phyloP scores from a whole-genome alignment of 768 basidiomycete species.

The Heimioporus sp. region DNA sequence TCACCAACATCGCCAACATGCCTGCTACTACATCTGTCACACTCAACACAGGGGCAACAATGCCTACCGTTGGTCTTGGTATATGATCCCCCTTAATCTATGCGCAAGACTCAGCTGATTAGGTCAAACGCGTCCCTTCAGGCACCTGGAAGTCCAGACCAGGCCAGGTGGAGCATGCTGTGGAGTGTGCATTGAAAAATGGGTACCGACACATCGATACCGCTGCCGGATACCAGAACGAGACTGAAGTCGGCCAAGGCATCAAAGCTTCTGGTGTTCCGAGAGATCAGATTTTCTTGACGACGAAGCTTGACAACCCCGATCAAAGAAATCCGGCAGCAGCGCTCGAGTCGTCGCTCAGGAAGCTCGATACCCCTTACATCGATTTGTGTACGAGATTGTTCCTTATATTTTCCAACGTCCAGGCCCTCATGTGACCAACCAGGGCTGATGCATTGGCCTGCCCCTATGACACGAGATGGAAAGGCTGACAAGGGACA shows the following conservation, averaged over 20 bases:
- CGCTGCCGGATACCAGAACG: slow-evolving; percentile 69
- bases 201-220: slow-evolving; percentile 79
- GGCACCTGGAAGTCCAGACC: slow-evolving; percentile 81
- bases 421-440: background rate
- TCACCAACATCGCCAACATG: slow-evolving; percentile 33
- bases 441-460: slow-evolving; percentile 80
- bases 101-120: background rate
- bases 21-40: slow-evolving; percentile 48
- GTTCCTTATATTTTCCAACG: background rate
- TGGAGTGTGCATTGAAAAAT: slow-evolving; percentile 65
- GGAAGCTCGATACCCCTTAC: slow-evolving; percentile 68
- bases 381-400: slow-evolving; percentile 66
- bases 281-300: slow-evolving; percentile 75
- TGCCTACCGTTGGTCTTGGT: slow-evolving; percentile 75
- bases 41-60: slow-evolving; percentile 75
- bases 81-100: slow-evolving; percentile 6
- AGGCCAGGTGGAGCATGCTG: slow-evolving; percentile 70
- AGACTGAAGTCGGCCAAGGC: slow-evolving; percentile 79
- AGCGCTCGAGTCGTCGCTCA: slow-evolving; percentile 68
- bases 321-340: slow-evolving; percentile 58
- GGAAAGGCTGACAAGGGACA: slow-evolving; percentile 49
- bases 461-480: slow-evolving; percentile 58
- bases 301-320: slow-evolving; percentile 66
- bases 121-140: slow-evolving; percentile 18
- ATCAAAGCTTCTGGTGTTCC: slow-evolving; percentile 71